These are phyloP conservation scores for Musa schizocarpa DNA, from an alignment of 176 grass and related monocot genomes.

Conservation along the genomic window DNA sequence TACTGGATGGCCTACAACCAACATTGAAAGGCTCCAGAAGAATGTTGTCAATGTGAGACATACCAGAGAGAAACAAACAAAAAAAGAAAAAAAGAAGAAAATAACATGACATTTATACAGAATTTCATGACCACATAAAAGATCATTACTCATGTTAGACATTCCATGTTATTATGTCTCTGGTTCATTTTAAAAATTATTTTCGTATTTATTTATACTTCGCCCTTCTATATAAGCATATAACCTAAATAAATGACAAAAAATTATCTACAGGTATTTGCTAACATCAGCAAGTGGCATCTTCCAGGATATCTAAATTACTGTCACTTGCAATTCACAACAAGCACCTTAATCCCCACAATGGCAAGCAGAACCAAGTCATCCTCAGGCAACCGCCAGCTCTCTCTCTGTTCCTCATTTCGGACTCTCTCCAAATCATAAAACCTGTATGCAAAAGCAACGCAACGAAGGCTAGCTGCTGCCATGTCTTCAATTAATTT, in stretches of 20 bases:
- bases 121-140: too few relatives aligned
- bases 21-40: too few relatives aligned
- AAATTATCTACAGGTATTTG: background rate
- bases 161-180: too few relatives aligned
- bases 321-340: background rate
- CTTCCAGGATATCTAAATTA: background rate
- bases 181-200: too few relatives aligned
- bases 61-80: background rate
- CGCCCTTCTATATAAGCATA: background rate
- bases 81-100: too few relatives aligned
- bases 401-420: conserved; percentile 56
- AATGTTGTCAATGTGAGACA: background rate
- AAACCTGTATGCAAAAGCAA: conserved; percentile 76
- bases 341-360: conserved; percentile 74
- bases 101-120: too few relatives aligned
- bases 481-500: conserved; percentile 86
- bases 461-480: conserved; percentile 58
- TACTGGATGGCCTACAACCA: too few relatives aligned
- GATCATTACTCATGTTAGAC: too few relatives aligned
- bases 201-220: too few relatives aligned
- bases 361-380: conserved; percentile 67
- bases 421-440: conserved; percentile 52
- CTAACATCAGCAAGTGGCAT: background rate
- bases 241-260: background rate
- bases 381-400: conserved; percentile 80